phyloP scores from a whole-genome alignment of 768 basidiomycete species.

The Pleurotus pulmonarius region DNA sequence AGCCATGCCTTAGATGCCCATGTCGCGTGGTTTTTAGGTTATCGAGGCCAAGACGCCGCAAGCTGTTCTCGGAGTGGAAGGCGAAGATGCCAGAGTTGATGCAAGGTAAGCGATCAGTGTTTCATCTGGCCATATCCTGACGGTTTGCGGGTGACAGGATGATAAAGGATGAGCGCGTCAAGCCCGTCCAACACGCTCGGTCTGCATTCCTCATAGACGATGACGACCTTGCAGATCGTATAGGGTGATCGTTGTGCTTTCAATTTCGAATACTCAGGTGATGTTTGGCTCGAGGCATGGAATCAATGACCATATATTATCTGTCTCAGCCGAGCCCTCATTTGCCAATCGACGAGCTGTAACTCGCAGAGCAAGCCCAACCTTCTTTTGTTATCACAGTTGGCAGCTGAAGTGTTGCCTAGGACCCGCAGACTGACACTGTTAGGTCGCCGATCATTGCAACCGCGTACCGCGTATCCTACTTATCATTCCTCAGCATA shows the following conservation, averaged over 20 bases:
- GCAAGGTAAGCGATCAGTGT: slow-evolving; percentile 53
- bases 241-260: slow-evolving; percentile 29
- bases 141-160: slow-evolving; percentile 47
- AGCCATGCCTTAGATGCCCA: neutral
- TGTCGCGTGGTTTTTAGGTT: slow-evolving; percentile 48
- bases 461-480: too few relatives aligned
- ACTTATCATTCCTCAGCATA: too few relatives aligned
- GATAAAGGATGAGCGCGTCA: slow-evolving; percentile 84
- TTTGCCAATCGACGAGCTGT: too few relatives aligned
- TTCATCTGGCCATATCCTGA: neutral
- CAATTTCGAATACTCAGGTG: too few relatives aligned
- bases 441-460: too few relatives aligned
- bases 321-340: too few relatives aligned
- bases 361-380: too few relatives aligned
- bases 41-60: slow-evolving; percentile 90
- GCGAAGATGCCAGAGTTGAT: slow-evolving; percentile 88
- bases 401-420: too few relatives aligned
- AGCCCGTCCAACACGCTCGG: slow-evolving; percentile 38
- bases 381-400: too few relatives aligned
- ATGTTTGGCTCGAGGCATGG: too few relatives aligned
- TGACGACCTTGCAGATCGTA: slow-evolving; percentile 39
- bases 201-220: slow-evolving; percentile 47
- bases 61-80: slow-evolving; percentile 81
- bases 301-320: too few relatives aligned
- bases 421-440: too few relatives aligned